Base-by-base conservation (phyloP, 2,329 filamentous ascomycete genomes). In the Periconia macrospinosa region DNA sequence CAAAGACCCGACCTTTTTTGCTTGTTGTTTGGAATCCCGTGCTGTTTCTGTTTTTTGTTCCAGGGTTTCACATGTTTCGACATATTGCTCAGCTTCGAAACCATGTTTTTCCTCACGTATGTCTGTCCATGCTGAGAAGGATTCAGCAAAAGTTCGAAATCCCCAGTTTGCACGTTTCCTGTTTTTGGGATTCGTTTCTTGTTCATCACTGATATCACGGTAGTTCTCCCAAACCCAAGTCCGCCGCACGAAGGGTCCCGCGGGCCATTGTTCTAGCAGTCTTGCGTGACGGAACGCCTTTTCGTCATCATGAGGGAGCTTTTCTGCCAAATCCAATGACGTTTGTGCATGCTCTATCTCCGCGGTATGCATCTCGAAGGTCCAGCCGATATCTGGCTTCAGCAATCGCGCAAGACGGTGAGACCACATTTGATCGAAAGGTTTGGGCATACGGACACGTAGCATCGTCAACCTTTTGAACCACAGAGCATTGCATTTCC, bases 361-460 rank as follows among this genome's bases (percentile, higher is more conserved):
- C 27, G 64, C 58, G 5, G 60, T 60, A 52, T 57, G 63, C 2
- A 23, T 30, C 20, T 56, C 20, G 50, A 62, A 57, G 8, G n/a
- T 8, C 66, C 66, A 69, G 1, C 60, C 60, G 9, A 53, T 15
- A 3, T 54, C 46, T 18, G 23, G 37, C 15, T 55, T 51, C 0
- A 69, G 58, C 3, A 67, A 52, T 42, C 52, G 53, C 5, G 61
- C 55, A 2, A 69, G 56, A 1, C 54, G 49, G 37, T 53, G 56
- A 27, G 60, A 65, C 2, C 60, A 52, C 2, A 60, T 41, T 9
- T 40, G 45, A 35, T 68, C 66, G 37, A 67, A 62, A 27, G 3
- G 45, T 2, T 27, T 45, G 2, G 66, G 61, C 66, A 69, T 69
- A 7, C 65, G 62, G 1, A 69, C 51, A 17, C 49, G 57, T 10